Evolutionary conservation across 2,329 filamentous ascomycete genomes (phyloP), one percentile per base, ranked within the genome.

Genomic region (Xylogone sp.): DNA sequence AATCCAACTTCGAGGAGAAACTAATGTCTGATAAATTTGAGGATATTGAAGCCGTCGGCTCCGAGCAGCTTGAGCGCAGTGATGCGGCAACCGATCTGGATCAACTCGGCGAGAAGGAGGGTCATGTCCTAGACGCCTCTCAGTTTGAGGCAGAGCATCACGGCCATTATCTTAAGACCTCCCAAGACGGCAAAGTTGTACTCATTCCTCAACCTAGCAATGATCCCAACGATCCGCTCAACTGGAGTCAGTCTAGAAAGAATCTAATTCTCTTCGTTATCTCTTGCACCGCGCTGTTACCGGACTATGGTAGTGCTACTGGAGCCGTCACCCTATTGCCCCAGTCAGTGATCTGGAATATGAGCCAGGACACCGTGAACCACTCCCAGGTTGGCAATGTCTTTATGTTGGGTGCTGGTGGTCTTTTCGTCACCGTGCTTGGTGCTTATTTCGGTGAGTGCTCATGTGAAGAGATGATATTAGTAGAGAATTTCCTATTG

Each of bases 331-430:
- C 51, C n/a, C 49, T 56, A 18, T 48, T 53, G 27, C 45, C 51
- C n/a, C 53, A 56, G 49, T 45, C 48, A 29, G 58, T 61, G 49
- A 63, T 71, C 59, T 75, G 72, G 72, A 60, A 63, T 3, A 63
- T 71, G 52, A 56, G 62, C 8, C 69, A 69, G 21, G 58, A 68
- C 16, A 64, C 65, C n/a, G 67, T 73, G 48, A 70, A 74, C 45
- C 63, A 70, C 48, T 62, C 69, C 12, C 65, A 68, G 13, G 70
- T 69, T 46, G 60, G 71, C 10, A 72, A 72, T 51, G 65, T 72
- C 5, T 69, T 56, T 34, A 48, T 56, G 21, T 51, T 51, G 45
- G 54, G 55, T 18, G 21, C 46, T 43, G 49, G 45, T 34, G 52
- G 52, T 6, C 29, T 51, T 10, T 27, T 24, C n/a, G 46, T 45